Percentiles rank a stretch among this genome's conserved stretches.
These are phyloP conservation scores for Diacronema lutheri DNA, from an alignment of 78 protist species.

Conservation along the genomic window DNA sequence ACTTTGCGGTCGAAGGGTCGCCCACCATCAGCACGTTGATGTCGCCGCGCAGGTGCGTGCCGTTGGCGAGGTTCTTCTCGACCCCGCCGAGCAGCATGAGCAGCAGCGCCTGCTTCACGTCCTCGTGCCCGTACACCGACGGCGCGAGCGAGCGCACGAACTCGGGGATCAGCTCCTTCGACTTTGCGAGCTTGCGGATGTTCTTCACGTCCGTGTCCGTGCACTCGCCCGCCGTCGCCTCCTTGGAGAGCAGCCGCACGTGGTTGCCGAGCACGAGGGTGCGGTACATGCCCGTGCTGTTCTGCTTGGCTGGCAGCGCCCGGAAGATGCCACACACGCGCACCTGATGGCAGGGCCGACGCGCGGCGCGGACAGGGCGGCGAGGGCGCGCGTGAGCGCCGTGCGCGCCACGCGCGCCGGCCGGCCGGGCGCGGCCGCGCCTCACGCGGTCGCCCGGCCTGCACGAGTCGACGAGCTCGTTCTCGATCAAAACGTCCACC, in stretches of 20 bases:
- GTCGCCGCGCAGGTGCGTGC: slow-evolving; percentile 63
- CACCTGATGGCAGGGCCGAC: no score
- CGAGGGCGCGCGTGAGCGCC: no score
- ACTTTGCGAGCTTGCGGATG: neutral
- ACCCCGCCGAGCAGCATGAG: slow-evolving; percentile 95
- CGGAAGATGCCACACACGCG: slow-evolving; percentile 50
- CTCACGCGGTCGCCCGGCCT: slow-evolving; percentile 96
- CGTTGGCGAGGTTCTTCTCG: slow-evolving; percentile 82
- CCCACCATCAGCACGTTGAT: slow-evolving; percentile 96
- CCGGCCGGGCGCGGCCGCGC: no score
- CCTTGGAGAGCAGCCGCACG: slow-evolving; percentile 31
- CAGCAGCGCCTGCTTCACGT: slow-evolving; percentile 82
- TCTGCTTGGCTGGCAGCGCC: slow-evolving; percentile 30
- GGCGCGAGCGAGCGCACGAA: slow-evolving; percentile 93
- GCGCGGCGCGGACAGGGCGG: no score
- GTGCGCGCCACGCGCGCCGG: no score
- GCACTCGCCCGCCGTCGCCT: neutral
- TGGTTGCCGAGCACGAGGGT: slow-evolving; percentile 80
- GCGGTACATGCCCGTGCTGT: slow-evolving; percentile 24
- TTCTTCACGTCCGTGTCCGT: slow-evolving; percentile 11
- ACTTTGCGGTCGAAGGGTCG: slow-evolving; percentile 99
- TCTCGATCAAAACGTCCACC: slow-evolving; percentile 76
- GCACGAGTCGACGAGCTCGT: slow-evolving; percentile 88
- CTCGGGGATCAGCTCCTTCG: slow-evolving; percentile 36
- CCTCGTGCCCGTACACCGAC: slow-evolving; percentile 65